Conservation (phyloP, 257 asterid genomes). For the Primulina eburnea region DNA sequence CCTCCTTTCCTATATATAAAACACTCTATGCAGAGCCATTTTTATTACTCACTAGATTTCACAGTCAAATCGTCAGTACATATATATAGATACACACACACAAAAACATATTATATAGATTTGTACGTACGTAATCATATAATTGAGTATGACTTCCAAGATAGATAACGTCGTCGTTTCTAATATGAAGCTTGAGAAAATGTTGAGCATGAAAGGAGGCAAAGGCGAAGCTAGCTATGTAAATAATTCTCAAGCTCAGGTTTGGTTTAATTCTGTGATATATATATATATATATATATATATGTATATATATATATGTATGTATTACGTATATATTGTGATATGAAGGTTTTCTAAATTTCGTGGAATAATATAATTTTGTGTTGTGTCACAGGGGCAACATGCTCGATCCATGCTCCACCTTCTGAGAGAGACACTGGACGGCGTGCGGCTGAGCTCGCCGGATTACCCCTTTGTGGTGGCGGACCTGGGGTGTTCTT, state of each 20-base stretch:
- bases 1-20: conserved; percentile 12
- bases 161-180: conserved; percentile 63
- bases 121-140: neutral
- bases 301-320: too few relatives aligned
- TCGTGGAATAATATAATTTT: neutral
- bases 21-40: neutral
- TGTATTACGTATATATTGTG: neutral
- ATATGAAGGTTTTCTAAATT: neutral
- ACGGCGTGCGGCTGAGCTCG: conserved; percentile 47
- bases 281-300: too few relatives aligned
- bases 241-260: conserved; percentile 96
- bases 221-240: conserved; percentile 87
- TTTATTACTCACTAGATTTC: conserved; percentile 19
- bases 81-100: neutral
- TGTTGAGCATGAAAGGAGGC: conserved; percentile 95
- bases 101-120: too few relatives aligned
- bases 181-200: conserved; percentile 61
- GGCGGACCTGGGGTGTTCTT: conserved; percentile 91
- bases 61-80: neutral
- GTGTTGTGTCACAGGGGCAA: conserved; percentile 40
- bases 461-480: conserved; percentile 56
- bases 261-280: neutral
- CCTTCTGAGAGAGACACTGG: conserved; percentile 61
- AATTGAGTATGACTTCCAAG: conserved; percentile 43
- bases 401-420: conserved; percentile 90